Conservation (phyloP, 495 filamentous ascomycete genomes). For the Xylaria grammica region DNA sequence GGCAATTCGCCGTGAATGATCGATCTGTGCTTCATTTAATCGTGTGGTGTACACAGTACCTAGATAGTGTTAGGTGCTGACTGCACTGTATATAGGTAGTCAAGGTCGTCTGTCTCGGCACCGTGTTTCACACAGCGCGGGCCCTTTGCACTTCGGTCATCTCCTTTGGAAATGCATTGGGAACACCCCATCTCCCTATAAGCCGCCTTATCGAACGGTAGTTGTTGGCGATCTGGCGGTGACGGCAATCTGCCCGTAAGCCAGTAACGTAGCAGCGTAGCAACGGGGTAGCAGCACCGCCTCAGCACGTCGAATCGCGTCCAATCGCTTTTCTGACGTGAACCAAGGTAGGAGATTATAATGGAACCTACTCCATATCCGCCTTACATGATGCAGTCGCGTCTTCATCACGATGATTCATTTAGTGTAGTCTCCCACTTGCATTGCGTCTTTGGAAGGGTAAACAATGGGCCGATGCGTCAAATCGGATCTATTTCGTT, state of each 20-base stretch:
- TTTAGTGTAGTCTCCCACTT: background rate
- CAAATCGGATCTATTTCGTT: too few relatives aligned
- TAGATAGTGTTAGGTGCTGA: too few relatives aligned
- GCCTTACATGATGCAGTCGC: constrained; percentile 4
- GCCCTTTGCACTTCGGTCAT: constrained; percentile 19
- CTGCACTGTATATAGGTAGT: background rate
- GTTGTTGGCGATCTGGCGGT: constrained; percentile 25
- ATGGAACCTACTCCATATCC: constrained; percentile 5
- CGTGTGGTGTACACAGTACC: background rate
- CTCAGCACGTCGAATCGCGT: constrained; percentile 8
- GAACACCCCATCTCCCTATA: background rate
- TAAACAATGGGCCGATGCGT: too few relatives aligned
- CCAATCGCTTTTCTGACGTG: constrained; percentile 14
- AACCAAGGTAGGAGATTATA: background rate
- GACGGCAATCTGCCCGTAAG: constrained; percentile 19
- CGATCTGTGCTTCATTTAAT: background rate
- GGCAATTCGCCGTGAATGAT: background rate
- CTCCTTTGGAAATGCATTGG: constrained; percentile 16
- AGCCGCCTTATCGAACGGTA: constrained; percentile 19
- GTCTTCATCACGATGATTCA: constrained; percentile 19
- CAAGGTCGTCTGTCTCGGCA: constrained; percentile 2
- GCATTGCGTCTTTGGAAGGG: constrained; percentile 3
- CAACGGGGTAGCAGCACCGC: constrained; percentile 21
- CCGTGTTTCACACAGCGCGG: constrained; percentile 16
- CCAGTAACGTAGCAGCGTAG: constrained; percentile 23